These are phyloP conservation scores for Trifolium repens DNA, from an alignment of 306 rosid species.

Conservation along the genomic window DNA sequence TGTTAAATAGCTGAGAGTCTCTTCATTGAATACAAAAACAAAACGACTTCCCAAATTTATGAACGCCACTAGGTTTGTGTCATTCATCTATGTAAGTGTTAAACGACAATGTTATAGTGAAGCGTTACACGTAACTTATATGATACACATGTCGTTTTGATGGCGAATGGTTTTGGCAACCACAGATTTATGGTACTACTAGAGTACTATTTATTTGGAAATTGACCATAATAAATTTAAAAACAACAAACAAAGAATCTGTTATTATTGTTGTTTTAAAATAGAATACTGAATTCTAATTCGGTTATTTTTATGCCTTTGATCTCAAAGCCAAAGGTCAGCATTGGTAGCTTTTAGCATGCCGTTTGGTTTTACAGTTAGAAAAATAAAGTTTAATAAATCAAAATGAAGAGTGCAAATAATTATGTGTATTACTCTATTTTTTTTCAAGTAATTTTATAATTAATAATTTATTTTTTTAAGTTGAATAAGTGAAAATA, in stretches of 20 bases:
- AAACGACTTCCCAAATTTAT: conserved; percentile 31
- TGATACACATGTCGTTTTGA: conserved; percentile 44
- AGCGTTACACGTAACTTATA: conserved; percentile 41
- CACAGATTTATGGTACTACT: conserved; percentile 19
- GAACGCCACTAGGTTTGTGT: conserved; percentile 42
- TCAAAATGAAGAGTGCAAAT: neutral
- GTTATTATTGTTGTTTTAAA: neutral
- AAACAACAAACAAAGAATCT: conserved; percentile 2
- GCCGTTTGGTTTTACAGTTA: conserved; percentile 10
- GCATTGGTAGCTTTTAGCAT: conserved; percentile 34
- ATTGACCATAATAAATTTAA: conserved; percentile 7
- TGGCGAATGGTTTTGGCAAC: conserved; percentile 25
- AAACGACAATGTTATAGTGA: conserved; percentile 19
- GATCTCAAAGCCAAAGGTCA: conserved; percentile 28
- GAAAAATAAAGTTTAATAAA: neutral
- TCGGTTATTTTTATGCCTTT: conserved; percentile 26
- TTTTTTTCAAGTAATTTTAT: too few relatives aligned
- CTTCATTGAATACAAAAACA: conserved; percentile 10
- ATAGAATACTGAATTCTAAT: conserved; percentile 3
- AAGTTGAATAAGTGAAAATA: too few relatives aligned
- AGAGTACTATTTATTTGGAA: conserved; percentile 7
- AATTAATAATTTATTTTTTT: too few relatives aligned
- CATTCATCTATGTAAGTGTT: neutral
- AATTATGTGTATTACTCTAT: neutral
- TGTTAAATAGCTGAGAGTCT: neutral